Evolutionary conservation across 495 filamentous ascomycete species (phyloP), one percentile per base, ranked within the genome.

Genomic region (Chaetomium tenue): DNA sequence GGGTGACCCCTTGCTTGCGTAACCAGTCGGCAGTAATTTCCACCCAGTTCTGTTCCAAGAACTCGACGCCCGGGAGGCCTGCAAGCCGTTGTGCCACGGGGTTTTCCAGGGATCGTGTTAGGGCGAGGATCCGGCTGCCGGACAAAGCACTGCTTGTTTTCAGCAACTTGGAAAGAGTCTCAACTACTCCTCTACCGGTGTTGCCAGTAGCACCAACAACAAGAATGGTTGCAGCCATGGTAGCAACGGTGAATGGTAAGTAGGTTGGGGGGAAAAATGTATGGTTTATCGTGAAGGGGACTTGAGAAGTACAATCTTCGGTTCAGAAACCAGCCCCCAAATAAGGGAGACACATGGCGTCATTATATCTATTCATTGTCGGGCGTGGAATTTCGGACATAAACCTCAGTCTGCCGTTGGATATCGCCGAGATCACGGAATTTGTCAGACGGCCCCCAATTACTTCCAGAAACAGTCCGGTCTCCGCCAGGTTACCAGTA

Each of bases 1-100:
- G 64, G 54, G 64, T 66, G 2, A 82, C 75, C 26, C 77, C 48
- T 33, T 80, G 68, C 40, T 77, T 66, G 20, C 71, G 74, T 25
- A 82, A 73, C 79, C 79, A 81, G 58, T 76, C 75, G 39, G 75
- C 13, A 39, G 68, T 76, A 70, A 81, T 76, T 7, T 77, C 75
- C 25, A 73, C 58, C 79, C 78, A 82, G 69, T 77, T 75, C 58
- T 80, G 46, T 69, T 81, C 77, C 0, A 76, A 55, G 15, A 82
- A 63, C 66, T 77, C 69, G 42, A 82, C 75, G n/a, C 68, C 70
- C 7, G 77, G 75, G 0, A 80, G 23, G 22, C 71, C 68, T 16
- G 79, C 75, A 54, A 80, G 67, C 13, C 70, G 28, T 47, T 77
- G 69, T 22, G 79, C 77, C 6, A 66, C 72, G 51, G 73, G 64